Evolutionary conservation across 2,329 filamentous ascomycete genomes (phyloP).

Genomic region (Fusarium austroafricanum): DNA sequence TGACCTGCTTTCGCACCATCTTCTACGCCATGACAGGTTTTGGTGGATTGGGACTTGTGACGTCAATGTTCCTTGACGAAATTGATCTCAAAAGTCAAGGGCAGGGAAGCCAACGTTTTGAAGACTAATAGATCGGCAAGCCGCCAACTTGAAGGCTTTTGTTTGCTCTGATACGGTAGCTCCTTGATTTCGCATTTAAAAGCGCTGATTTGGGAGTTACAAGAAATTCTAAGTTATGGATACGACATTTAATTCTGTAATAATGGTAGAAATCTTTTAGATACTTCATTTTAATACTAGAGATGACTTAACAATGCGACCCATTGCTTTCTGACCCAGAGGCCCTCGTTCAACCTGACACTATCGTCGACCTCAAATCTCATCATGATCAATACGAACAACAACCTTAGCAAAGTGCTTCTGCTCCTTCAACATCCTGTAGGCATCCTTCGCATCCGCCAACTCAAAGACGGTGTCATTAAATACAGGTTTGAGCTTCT

Average conservation of each 20-base stretch:
- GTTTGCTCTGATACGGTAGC: too few species aligned
- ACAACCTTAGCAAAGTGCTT: slow-evolving; percentile 54
- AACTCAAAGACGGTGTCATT: slow-evolving; percentile 50
- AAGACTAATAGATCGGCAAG: not conserved
- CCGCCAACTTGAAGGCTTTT: too few species aligned
- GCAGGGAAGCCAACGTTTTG: slow-evolving; percentile 11
- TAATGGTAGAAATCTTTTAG: not conserved
- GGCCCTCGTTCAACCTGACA: too few species aligned
- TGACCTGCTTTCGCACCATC: not conserved
- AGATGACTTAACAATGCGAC: not conserved
- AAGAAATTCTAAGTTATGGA: not conserved
- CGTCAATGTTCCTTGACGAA: slow-evolving; percentile 16
- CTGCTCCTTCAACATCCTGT: slow-evolving; percentile 47
- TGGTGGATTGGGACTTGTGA: not conserved
- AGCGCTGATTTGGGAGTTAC: not conserved
- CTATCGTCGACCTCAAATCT: accelerated
- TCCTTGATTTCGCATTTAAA: too few species aligned
- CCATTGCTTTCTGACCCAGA: not conserved
- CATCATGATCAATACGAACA: slow-evolving; percentile 44
- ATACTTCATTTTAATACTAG: not conserved
- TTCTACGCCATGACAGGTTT: slow-evolving; percentile 19
- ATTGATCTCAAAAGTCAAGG: slow-evolving; percentile 15
- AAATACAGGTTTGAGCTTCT: slow-evolving; percentile 46
- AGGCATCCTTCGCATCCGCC: slow-evolving; percentile 49
- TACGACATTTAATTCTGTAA: not conserved